Base-by-base conservation (phyloP, 2,329 filamentous ascomycete genomes). In the Aspergillus latus region DNA sequence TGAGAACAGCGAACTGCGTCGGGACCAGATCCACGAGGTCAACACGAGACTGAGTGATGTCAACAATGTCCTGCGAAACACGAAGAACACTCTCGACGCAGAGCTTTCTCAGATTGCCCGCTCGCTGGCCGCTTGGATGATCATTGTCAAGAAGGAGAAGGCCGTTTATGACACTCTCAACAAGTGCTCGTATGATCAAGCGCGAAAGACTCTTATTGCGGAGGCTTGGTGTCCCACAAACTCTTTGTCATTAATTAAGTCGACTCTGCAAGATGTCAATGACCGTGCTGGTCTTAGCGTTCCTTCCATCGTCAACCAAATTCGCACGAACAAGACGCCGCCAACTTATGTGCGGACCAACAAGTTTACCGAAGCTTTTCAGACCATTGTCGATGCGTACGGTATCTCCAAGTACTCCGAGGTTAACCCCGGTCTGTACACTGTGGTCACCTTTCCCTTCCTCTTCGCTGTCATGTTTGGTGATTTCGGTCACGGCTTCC, bases 401-500 rank as follows among this genome's bases (percentile, higher is more conserved):
- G 95, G 94, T 70, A 97, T 94, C 42, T 90, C 94, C 59, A 97
- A 96, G 64, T 99, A 99, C 76, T 89, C 89, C 65, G 94, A 99
- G 78, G 89, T 97, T 74, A 99, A 99, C 77, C 94, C 94, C 56
- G 93, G 92, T 60, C 83, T 99, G 21, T 93, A 93, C 37, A 94
- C 96, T 50, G 92, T 97, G 64, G 88, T 99, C 62, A 99, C 94
- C 5, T 99, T 99, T 76, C 94, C 95, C n/a, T 99, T 99, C 81
- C 82, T 99, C 60, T 99, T 99, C 72, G 94, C 94, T 49, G 94
- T 99, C 84, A 99, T 99, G 94, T 99, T 99, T 72, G 95, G 94
- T 80, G 94, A 99, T 76, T 88, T 96, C 57, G 95, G 94, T 50
- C 94, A 99, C 70, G 94, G 93, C 63, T 75, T 88, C 63, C 89